Percentiles rank a stretch among this genome's conserved stretches.
Evolutionary conservation across 768 basidiomycete genomes (phyloP).

Genomic region (Pleurotus sapidus): DNA sequence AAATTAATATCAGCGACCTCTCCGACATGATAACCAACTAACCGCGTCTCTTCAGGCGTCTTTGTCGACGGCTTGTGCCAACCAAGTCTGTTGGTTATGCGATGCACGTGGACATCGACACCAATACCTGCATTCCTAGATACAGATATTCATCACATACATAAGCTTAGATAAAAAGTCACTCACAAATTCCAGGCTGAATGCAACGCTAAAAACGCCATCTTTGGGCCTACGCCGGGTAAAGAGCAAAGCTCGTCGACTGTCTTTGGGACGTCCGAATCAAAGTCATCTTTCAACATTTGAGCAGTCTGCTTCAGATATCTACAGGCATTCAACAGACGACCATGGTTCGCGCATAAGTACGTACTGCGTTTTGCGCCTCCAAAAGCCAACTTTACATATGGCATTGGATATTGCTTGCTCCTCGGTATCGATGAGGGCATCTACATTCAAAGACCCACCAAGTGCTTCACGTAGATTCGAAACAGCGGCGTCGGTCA

Average conservation of each 20-base stretch:
- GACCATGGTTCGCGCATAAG: neutral
- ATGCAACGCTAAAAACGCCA: slow-evolving; percentile 87
- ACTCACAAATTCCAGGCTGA: slow-evolving; percentile 80
- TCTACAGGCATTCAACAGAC: slow-evolving; percentile 29
- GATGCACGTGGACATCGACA: slow-evolving; percentile 94
- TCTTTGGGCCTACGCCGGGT: slow-evolving; percentile 93
- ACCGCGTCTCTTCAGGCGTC: slow-evolving; percentile 88
- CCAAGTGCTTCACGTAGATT: slow-evolving; percentile 74
- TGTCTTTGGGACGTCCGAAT: slow-evolving; percentile 85
- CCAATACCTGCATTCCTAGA: slow-evolving; percentile 85
- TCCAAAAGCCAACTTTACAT: slow-evolving; percentile 91
- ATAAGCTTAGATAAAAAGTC: neutral
- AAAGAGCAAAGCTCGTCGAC: slow-evolving; percentile 85
- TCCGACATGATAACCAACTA: neutral
- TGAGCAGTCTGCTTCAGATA: slow-evolving; percentile 75
- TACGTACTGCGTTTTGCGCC: slow-evolving; percentile 76
- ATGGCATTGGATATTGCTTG: slow-evolving; percentile 71
- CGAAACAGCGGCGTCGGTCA: slow-evolving; percentile 74
- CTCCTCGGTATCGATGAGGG: slow-evolving; percentile 61
- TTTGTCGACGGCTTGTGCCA: slow-evolving; percentile 90
- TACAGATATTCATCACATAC: neutral
- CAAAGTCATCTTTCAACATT: slow-evolving; percentile 66
- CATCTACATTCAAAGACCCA: slow-evolving; percentile 76
- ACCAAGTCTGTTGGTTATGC: slow-evolving; percentile 89
- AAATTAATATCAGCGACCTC: too few species aligned